Evolutionary conservation across 768 basidiomycete genomes (phyloP).

Genomic region (Flagelloscypha sp.): DNA sequence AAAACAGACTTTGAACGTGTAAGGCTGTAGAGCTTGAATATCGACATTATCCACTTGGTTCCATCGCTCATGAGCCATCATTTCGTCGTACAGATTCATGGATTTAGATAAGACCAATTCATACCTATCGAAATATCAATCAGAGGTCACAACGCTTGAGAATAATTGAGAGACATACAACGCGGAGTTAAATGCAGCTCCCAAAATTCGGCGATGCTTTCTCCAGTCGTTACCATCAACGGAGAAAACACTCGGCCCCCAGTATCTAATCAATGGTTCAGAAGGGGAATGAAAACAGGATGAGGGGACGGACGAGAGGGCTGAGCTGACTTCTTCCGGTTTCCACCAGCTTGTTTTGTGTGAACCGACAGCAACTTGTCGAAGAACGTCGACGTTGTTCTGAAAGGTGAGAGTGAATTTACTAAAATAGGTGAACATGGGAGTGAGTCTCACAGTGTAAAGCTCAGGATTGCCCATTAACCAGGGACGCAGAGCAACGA

Average conservation of each 20-base stretch:
- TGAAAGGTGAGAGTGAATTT: too few species aligned
- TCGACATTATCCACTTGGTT: not conserved
- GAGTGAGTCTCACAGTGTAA: too few species aligned
- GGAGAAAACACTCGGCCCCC: slow-evolving; percentile 16
- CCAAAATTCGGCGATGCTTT: slow-evolving; percentile 14
- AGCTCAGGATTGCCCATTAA: too few species aligned
- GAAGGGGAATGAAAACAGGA: not conserved
- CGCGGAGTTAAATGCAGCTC: slow-evolving; percentile 14
- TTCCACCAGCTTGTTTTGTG: not conserved
- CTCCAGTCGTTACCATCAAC: slow-evolving; percentile 15
- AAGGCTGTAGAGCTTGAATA: not conserved
- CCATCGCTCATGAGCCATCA: slow-evolving; percentile 10
- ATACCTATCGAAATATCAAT: slow-evolving; percentile 2
- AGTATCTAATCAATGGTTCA: slow-evolving; percentile 5
- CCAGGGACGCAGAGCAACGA: too few species aligned
- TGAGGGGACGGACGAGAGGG: not conserved
- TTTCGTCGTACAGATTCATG: slow-evolving; percentile 8
- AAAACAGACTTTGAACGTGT: not conserved
- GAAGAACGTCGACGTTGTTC: not conserved
- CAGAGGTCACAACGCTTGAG: not conserved
- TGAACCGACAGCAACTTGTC: not conserved
- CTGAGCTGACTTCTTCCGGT: not conserved
- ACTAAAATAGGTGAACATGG: too few species aligned
- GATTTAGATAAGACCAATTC: slow-evolving; percentile 15
- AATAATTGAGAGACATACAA: slow-evolving; percentile 4